Evolutionary conservation across 2,329 filamentous ascomycete species (phyloP).

Genomic region (Dactylellina cionopaga): DNA sequence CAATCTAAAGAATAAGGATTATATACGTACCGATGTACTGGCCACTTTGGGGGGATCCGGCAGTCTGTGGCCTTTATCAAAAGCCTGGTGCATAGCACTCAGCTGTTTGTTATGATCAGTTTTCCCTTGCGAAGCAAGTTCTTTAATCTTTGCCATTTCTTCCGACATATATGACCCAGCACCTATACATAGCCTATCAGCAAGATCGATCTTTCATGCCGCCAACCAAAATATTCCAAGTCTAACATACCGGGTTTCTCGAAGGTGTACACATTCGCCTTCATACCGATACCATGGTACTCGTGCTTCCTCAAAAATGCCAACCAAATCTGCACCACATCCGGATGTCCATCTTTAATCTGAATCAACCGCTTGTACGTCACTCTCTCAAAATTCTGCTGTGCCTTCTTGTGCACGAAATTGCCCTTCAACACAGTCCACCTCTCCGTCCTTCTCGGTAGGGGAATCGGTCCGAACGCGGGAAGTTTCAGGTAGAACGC

Average conservation of each 20-base stretch:
- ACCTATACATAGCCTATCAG: constrained; percentile 33
- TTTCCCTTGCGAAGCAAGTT: constrained; percentile 21
- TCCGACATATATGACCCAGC: constrained; percentile 28
- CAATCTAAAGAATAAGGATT: no score
- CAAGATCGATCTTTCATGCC: not conserved
- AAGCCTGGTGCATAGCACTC: constrained; percentile 33
- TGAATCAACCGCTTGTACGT: constrained; percentile 87
- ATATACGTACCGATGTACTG: no score
- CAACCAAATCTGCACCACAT: constrained; percentile 89
- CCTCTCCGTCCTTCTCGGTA: constrained; percentile 86
- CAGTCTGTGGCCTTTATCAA: constrained; percentile 16
- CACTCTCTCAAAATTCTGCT: constrained; percentile 96
- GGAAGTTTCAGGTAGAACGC: constrained; percentile 93
- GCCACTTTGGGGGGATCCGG: not conserved
- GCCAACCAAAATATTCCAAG: not conserved
- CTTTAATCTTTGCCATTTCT: constrained; percentile 30
- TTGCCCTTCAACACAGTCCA: constrained; percentile 91
- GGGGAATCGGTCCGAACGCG: constrained; percentile 82
- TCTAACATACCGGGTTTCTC: constrained; percentile 72
- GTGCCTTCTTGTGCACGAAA: constrained; percentile 96
- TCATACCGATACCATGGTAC: constrained; percentile 97
- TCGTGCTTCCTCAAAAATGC: constrained; percentile 91
- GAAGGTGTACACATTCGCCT: constrained; percentile 95
- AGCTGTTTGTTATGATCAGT: constrained; percentile 42
- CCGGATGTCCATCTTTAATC: constrained; percentile 88